Conservation (phyloP, 805 yeast genomes). For the Barnettozyma siamensis region DNA sequence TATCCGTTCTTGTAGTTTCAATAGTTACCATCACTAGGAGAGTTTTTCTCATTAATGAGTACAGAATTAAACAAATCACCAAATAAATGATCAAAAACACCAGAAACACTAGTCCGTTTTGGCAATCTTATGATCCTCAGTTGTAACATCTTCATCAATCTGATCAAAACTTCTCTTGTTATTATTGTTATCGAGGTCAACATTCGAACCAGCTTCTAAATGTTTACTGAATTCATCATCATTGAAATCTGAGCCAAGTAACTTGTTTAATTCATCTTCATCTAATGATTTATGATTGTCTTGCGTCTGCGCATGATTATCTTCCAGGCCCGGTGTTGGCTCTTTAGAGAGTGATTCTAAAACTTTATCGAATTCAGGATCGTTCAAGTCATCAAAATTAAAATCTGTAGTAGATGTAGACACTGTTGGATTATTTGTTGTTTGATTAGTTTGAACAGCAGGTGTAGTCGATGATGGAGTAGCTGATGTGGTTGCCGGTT, state of each 20-base stretch:
- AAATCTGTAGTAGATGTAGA: constrained; percentile 5
- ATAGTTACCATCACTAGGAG: too few species aligned
- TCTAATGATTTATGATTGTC: constrained; percentile 9
- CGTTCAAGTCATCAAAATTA: constrained; percentile 15
- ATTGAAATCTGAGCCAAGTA: constrained; percentile 18
- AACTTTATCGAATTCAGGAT: constrained; percentile 24
- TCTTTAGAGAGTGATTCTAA: constrained; percentile 24
- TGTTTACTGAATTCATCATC: constrained; percentile 5
- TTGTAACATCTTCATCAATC: constrained; percentile 1
- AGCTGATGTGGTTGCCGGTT: neutral
- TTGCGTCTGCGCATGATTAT: constrained; percentile 2
- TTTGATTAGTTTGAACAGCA: neutral
- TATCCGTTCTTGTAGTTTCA: too few species aligned
- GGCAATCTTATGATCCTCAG: constrained; percentile 1
- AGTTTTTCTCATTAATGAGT: too few species aligned
- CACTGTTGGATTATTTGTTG: too few species aligned
- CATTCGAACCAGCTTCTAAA: neutral
- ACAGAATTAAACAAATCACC: too few species aligned
- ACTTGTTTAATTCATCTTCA: constrained; percentile 24
- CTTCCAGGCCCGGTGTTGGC: constrained; percentile 23
- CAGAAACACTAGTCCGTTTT: constrained; percentile 4
- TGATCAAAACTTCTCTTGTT: constrained; percentile 12
- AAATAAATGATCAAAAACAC: neutral
- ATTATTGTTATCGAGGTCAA: neutral
- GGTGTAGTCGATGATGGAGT: neutral